These are phyloP conservation scores for Talaromyces islandicus DNA, from an alignment of 2,329 filamentous ascomycete genomes.

Conservation along the genomic window DNA sequence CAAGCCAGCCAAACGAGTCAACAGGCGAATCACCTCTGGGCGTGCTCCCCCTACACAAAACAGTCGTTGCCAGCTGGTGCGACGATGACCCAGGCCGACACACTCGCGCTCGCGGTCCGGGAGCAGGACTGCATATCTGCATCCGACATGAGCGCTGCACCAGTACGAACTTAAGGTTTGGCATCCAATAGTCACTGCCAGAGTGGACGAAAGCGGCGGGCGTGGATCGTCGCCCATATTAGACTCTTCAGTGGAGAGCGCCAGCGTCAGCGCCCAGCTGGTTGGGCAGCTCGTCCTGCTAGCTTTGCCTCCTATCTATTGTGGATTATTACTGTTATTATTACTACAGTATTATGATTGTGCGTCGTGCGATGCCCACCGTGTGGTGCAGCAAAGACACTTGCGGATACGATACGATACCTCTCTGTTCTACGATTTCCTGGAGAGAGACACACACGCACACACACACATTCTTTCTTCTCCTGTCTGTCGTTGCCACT, in stretches of 20 bases:
- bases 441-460: no score
- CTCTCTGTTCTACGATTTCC: no score
- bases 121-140: background rate
- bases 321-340: background rate
- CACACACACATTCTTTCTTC: no score
- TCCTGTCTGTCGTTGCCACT: no score
- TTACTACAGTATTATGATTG: background rate
- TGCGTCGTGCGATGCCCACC: background rate
- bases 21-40: background rate
- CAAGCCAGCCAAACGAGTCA: background rate
- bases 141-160: background rate
- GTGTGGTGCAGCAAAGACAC: background rate
- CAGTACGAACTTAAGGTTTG: background rate
- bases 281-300: background rate
- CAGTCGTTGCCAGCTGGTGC: no score
- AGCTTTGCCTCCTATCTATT: background rate
- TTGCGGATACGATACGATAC: background rate
- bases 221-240: background rate
- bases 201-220: background rate
- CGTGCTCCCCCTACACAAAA: no score
- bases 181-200: background rate
- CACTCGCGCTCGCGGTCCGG: no score
- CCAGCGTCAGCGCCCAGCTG: background rate
- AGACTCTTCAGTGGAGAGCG: background rate
- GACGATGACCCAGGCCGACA: background rate